phyloP scores from a whole-genome alignment of 2,329 filamentous ascomycete genomes.

The Nemania sp. region DNA sequence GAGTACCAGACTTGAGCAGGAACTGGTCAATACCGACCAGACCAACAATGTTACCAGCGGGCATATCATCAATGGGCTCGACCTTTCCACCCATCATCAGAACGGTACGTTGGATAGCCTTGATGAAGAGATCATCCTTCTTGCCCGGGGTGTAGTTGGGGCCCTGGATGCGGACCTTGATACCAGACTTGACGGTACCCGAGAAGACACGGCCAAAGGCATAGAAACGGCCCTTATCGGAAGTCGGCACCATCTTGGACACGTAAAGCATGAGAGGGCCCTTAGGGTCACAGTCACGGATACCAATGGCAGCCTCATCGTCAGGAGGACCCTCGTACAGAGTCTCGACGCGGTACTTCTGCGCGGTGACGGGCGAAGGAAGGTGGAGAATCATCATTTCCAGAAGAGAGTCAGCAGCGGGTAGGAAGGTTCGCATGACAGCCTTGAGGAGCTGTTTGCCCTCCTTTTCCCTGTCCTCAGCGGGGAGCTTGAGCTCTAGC shows the following conservation, averaged over 20 bases:
- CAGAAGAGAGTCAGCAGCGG: slow-evolving; percentile 94
- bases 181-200: slow-evolving; percentile 94
- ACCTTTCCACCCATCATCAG: slow-evolving; percentile 99
- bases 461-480: slow-evolving; percentile 89
- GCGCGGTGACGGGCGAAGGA: slow-evolving; percentile 91
- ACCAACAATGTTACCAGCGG: slow-evolving; percentile 99
- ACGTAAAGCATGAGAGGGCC: slow-evolving; percentile 99
- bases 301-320: slow-evolving; percentile 91
- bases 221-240: slow-evolving; percentile 99
- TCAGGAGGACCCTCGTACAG: slow-evolving; percentile 97
- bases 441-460: slow-evolving; percentile 98
- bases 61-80: slow-evolving; percentile 98
- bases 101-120: slow-evolving; percentile 99
- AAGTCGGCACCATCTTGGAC: slow-evolving; percentile 99
- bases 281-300: slow-evolving; percentile 98
- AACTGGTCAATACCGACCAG: slow-evolving; percentile 99
- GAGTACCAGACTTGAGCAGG: slow-evolving; percentile 99
- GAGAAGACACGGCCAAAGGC: slow-evolving; percentile 99
- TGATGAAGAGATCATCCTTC: slow-evolving; percentile 99
- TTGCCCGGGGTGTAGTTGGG: slow-evolving; percentile 98
- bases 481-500: slow-evolving; percentile 88
- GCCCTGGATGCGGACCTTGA: slow-evolving; percentile 99
- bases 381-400: slow-evolving; percentile 99
- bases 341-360: slow-evolving; percentile 97
- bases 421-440: slow-evolving; percentile 98